A percentile compares a stretch with the other conserved stretches of the same genome.
These are phyloP conservation scores for Suillus hirtellus DNA, from an alignment of 768 basidiomycete genomes.

Conservation along the genomic window DNA sequence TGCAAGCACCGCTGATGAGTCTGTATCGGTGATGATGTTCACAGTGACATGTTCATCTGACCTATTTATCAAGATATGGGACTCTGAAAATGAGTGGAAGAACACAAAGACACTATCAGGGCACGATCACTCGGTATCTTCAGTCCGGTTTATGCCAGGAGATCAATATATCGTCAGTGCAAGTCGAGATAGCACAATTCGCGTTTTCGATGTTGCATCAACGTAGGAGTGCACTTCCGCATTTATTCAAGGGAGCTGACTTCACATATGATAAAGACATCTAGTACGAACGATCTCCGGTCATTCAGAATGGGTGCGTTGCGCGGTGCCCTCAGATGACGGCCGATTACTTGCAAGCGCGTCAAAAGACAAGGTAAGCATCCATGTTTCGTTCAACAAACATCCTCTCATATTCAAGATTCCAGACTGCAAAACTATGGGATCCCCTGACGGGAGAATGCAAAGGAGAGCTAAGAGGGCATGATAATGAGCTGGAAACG, in stretches of 20 bases:
- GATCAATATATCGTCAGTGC: conserved; percentile 85
- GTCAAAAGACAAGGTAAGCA: conserved; percentile 82
- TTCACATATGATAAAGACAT: conserved; percentile 45
- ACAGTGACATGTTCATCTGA: conserved; percentile 73
- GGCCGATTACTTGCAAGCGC: conserved; percentile 76
- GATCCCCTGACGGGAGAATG: conserved; percentile 72
- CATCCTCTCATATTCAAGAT: not conserved
- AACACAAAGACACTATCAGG: conserved; percentile 85
- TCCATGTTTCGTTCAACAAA: conserved; percentile 1
- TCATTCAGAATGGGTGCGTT: conserved; percentile 86
- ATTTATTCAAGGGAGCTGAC: conserved; percentile 14
- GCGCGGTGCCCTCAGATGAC: conserved; percentile 64
- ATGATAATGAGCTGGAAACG: conserved; percentile 84
- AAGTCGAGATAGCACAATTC: conserved; percentile 83
- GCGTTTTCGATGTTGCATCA: conserved; percentile 84
- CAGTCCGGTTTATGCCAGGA: conserved; percentile 81
- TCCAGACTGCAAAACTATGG: conserved; percentile 76
- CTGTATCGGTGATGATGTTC: conserved; percentile 3
- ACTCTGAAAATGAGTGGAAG: conserved; percentile 87
- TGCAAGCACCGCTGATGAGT: not conserved
- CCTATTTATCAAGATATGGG: conserved; percentile 92
- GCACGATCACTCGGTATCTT: conserved; percentile 90
- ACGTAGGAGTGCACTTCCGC: conserved; percentile 47
- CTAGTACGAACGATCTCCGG: conserved; percentile 73
- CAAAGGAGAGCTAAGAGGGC: conserved; percentile 82